A percentile compares a stretch with the other conserved stretches of the same genome.
Evolutionary conservation across 805 yeast species (phyloP).

Genomic region (Metschnikowia sp.): DNA sequence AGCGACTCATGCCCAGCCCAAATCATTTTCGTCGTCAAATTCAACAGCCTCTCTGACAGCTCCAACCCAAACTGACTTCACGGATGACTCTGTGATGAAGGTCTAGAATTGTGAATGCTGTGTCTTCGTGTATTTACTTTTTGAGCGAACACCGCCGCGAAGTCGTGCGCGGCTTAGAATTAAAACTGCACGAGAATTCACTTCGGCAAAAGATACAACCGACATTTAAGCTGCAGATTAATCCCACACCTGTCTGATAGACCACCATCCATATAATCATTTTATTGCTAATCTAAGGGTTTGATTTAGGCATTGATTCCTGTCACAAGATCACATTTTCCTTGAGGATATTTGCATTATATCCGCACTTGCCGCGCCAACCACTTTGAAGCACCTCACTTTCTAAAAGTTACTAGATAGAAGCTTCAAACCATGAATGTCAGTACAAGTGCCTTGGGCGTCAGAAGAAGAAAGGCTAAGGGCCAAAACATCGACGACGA

Average conservation of each 20-base stretch:
- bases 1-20: constrained; percentile 3
- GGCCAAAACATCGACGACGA: constrained; percentile 72
- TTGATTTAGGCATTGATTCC: background rate
- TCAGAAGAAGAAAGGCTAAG: constrained; percentile 65
- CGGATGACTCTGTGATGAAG: constrained; percentile 5
- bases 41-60: constrained; percentile 6
- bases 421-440: constrained; percentile 58
- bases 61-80: constrained; percentile 1
- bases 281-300: background rate
- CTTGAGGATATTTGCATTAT: too few relatives aligned
- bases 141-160: background rate
- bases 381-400: too few relatives aligned
- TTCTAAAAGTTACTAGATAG: too few relatives aligned
- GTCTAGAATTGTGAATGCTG: background rate
- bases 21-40: background rate
- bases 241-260: background rate
- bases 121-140: background rate
- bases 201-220: too few relatives aligned
- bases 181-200: background rate
- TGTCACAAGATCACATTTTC: background rate
- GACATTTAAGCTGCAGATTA: background rate
- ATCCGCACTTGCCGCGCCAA: too few relatives aligned
- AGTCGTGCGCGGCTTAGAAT: constrained; percentile 7
- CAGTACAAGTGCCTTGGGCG: constrained; percentile 84
- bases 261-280: background rate